phyloP scores from a whole-genome alignment of 164 flowering plant genomes.

The Vitis labrusca region DNA sequence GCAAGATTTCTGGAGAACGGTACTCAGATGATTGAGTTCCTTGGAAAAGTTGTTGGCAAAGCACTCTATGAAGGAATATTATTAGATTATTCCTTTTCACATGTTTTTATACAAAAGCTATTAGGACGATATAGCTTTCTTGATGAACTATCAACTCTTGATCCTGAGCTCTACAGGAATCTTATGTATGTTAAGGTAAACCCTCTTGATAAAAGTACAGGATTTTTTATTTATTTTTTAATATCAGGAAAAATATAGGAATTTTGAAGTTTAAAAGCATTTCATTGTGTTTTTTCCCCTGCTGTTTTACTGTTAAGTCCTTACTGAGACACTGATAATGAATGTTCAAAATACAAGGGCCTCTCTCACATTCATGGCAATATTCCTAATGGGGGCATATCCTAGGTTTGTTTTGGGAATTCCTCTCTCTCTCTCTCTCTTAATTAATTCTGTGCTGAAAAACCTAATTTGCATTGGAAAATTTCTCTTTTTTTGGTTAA shows the following conservation, averaged over 20 bases:
- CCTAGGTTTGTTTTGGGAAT: too few species aligned
- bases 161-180: conserved; percentile 94
- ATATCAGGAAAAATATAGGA: neutral
- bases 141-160: conserved; percentile 94
- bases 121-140: conserved; percentile 98
- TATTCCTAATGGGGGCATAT: too few species aligned
- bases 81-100: conserved; percentile 95
- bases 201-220: neutral
- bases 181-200: conserved; percentile 95
- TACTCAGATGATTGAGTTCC: conserved; percentile 92
- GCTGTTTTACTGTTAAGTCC: neutral
- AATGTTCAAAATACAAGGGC: neutral
- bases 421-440: too few species aligned
- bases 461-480: too few species aligned
- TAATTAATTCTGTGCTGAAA: too few species aligned
- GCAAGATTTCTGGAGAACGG: conserved; percentile 84
- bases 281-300: neutral
- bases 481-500: too few species aligned
- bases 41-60: conserved; percentile 98
- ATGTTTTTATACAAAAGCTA: conserved; percentile 92
- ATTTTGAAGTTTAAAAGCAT: neutral
- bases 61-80: conserved; percentile 99
- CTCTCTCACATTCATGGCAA: neutral
- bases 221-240: neutral
- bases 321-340: neutral